Evolutionary conservation across 345 rosid genomes (phyloP).

Genomic region (Pelargonium nanum): DNA sequence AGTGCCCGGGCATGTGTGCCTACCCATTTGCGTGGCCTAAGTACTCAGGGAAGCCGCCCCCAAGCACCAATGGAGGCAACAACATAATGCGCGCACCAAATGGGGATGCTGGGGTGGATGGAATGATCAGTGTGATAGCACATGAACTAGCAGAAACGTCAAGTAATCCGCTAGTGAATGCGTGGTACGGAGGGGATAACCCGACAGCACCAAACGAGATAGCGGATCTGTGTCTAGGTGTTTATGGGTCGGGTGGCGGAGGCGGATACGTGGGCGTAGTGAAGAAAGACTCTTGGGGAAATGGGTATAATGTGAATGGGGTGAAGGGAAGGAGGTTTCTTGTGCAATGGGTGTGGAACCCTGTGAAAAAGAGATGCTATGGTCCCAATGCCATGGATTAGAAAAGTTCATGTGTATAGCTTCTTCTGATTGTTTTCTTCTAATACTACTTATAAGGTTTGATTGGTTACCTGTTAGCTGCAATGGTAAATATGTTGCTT

Average conservation of each 20-base stretch:
- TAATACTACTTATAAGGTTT: background rate
- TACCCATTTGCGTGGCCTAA: constrained; percentile 53
- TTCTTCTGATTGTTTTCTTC: background rate
- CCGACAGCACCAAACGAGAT: constrained; percentile 51
- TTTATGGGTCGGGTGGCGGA: constrained; percentile 47
- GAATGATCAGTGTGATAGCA: constrained; percentile 52
- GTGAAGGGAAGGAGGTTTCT: constrained; percentile 43
- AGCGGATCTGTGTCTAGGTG: constrained; percentile 53
- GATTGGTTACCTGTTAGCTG: background rate
- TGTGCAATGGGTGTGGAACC: constrained; percentile 61
- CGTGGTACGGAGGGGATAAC: constrained; percentile 57
- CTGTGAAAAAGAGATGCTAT: constrained; percentile 39
- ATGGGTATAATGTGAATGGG: constrained; percentile 46
- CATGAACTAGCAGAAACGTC: constrained; percentile 59
- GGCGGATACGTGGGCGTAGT: constrained; percentile 54
- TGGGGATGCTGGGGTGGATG: constrained; percentile 48
- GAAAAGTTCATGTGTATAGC: constrained; percentile 1
- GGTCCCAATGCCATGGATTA: constrained; percentile 56
- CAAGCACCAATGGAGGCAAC: constrained; percentile 20
- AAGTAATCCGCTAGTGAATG: constrained; percentile 48
- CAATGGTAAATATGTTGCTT: background rate
- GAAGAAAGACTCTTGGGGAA: constrained; percentile 33
- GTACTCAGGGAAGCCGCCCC: constrained; percentile 32
- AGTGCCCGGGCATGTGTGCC: constrained; percentile 48
- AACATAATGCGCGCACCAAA: constrained; percentile 39